phyloP scores from a whole-genome alignment of 1,139 yeast species.

The Yarrowia galli region DNA sequence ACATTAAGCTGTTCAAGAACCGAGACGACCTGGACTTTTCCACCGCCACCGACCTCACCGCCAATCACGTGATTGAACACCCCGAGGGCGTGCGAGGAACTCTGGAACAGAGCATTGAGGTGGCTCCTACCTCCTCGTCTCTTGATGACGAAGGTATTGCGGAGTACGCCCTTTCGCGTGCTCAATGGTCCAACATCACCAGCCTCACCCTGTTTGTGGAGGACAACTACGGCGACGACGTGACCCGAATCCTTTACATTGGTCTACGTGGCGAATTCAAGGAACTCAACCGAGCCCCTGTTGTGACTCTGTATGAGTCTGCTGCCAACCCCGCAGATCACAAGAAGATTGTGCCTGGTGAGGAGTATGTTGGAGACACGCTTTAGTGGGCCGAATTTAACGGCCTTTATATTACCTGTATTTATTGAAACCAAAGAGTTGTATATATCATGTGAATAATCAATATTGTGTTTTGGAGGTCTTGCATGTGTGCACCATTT shows the following conservation, averaged over 20 bases:
- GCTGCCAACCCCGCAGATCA: slow-evolving; percentile 96
- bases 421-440: slow-evolving; percentile 8
- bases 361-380: slow-evolving; percentile 39
- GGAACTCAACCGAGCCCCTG: slow-evolving; percentile 66
- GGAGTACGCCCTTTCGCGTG: slow-evolving; percentile 83
- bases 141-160: slow-evolving; percentile 64
- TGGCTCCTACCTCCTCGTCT: slow-evolving; percentile 41
- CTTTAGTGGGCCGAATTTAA: not conserved
- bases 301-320: slow-evolving; percentile 79
- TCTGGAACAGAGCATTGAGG: slow-evolving; percentile 42
- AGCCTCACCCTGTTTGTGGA: slow-evolving; percentile 72
- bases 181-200: slow-evolving; percentile 72
- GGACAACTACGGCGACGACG: slow-evolving; percentile 71
- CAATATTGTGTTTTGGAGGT: not conserved
- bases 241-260: slow-evolving; percentile 66
- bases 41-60: slow-evolving; percentile 58
- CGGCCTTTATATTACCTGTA: not conserved
- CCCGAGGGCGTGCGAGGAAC: slow-evolving; percentile 60
- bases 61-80: slow-evolving; percentile 64
- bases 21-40: slow-evolving; percentile 74
- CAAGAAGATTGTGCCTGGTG: slow-evolving; percentile 58
- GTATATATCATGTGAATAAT: not conserved
- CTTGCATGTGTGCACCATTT: not conserved
- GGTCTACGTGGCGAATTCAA: slow-evolving; percentile 86
- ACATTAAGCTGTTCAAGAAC: slow-evolving; percentile 77